Base-by-base conservation (phyloP, 2,329 filamentous ascomycete species). In the Neophaeococcomyces aloes region DNA sequence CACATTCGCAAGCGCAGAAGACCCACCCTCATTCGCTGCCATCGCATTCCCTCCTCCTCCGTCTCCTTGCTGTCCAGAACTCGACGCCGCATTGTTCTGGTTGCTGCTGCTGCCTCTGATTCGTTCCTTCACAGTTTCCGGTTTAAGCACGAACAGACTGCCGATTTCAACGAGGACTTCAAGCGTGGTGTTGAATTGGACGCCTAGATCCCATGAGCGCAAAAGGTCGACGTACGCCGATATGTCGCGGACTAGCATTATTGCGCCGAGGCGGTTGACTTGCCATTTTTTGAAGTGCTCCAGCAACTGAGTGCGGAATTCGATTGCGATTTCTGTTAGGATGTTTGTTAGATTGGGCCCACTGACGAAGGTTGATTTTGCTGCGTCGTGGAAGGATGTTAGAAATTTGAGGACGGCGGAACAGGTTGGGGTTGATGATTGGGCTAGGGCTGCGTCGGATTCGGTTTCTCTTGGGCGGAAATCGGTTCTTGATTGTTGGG, bases 201-300 rank as follows among this genome's bases (percentile, higher is more conserved):
- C 58, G 5, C 58, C 59, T 43, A 65, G 64, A 38, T 62, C 56
- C 86, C 87, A 96, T 27, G 79, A 79, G 49, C 85, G 79, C 52
- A 98, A 72, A 8, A 94, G 78, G 48, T 88, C 82, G 7, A 85
- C 83, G 62, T 98, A 98, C 59, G 86, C 87, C 29, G 86, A 86
- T 61, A 96, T 88, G 60, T 98, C 91, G 66, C 96, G 94, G 29
- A 83, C 89, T 19, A 96, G 86, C 76, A 95, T 91, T 36, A 98
- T 76, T 2, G 87, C 91, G 48, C 91, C 91, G 0, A 89, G 88
- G 31, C 88, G 86, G 54, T 87, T 94, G 53, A 98, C 86, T 48
- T 82, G 79, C 67, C 94, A 98, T 57, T 86, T 87, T 58, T 94
- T 91, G 66, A 96, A 86, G 65, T 98, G 91, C 49, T 91, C 85